A percentile compares a stretch with the other conserved stretches of the same genome.
phyloP scores from a whole-genome alignment of 192 early-diverging fungal species.

The Chytriomyces sp. region DNA sequence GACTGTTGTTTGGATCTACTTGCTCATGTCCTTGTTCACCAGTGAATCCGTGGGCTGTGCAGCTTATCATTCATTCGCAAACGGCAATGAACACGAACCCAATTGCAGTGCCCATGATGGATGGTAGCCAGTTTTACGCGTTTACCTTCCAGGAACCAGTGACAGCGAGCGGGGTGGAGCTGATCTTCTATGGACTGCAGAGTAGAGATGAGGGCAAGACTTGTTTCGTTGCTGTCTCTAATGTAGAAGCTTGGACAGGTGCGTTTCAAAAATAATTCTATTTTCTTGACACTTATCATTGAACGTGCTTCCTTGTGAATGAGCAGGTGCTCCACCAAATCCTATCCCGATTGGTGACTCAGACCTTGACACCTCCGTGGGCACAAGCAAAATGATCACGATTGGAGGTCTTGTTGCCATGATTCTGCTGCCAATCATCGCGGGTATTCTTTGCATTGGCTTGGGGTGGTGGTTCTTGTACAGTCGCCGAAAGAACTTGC shows the following conservation, averaged over 20 bases:
- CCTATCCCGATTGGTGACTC: not conserved
- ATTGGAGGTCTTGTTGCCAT: not conserved
- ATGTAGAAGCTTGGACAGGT: slow-evolving; percentile 35
- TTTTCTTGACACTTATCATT: not conserved
- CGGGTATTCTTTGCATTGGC: not conserved
- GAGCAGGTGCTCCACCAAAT: not conserved
- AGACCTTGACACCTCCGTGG: not conserved
- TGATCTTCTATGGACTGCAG: slow-evolving; percentile 12
- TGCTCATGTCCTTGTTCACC: too few species aligned
- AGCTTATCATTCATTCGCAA: slow-evolving; percentile 18
- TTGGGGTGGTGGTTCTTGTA: not conserved
- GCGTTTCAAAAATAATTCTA: not conserved
- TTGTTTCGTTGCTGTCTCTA: slow-evolving; percentile 8
- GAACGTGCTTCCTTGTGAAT: not conserved
- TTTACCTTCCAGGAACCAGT: slow-evolving; percentile 22
- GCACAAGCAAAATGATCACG: not conserved
- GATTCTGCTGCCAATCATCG: slow-evolving; percentile 13
- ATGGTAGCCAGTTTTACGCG: slow-evolving; percentile 9
- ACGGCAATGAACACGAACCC: slow-evolving; percentile 8
- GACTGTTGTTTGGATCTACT: too few species aligned
- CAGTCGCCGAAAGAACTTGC: slow-evolving; percentile 7
- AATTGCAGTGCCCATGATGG: slow-evolving; percentile 1
- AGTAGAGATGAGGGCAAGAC: slow-evolving; percentile 8
- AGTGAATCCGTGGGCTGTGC: slow-evolving; percentile 12
- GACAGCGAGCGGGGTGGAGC: slow-evolving; percentile 7